Base-by-base conservation (phyloP, 2,329 filamentous ascomycete species). In the Lecanoromycetidae sp. region DNA sequence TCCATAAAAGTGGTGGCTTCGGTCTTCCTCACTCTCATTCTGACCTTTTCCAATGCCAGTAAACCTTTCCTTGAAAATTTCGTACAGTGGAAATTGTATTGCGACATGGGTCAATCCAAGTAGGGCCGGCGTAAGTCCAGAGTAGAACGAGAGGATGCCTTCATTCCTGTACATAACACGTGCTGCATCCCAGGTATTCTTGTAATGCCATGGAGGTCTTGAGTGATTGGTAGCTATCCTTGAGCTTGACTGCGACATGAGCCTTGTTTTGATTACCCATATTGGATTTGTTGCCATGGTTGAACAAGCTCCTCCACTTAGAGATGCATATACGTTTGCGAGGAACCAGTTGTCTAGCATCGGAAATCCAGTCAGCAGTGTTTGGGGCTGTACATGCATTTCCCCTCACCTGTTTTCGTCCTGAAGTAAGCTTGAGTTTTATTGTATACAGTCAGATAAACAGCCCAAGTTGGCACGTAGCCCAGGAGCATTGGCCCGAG, bases 201-300 rank as follows among this genome's bases (percentile, higher is more conserved):
- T 77, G 65, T 98, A 98, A 61, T 95, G 84, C 87, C 88, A 96
- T 64, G 70, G 60, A 61, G 70, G 60, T 66, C 70, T 63, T 60
- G 65, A 61, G 54, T 62, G 60, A 63, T 74, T 61, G 59, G 67
- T 71, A 26, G 66, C 72, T 54, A 75, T 70, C 52, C 68, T 71
- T 30, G 71, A 64, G 55, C 76, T 80, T 19, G 80, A 83, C 68
- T 96, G 91, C 30, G 91, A 94, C 91, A 96, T 96, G 57, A 98
- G 76, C 56, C 91, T 77, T 40, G 91, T 98, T 68, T 98, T 98
- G 69, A 98, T 94, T 30, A 98, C 91, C 91, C 91, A 98, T 52
- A 98, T 98, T 1, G 91, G 91, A 64, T 96, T 98, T 20, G 91
- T 98, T 53, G 82, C 84, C 53, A 96, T 75, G 3, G 91, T 98